A percentile compares a stretch with the other conserved stretches of the same genome.
phyloP scores from a whole-genome alignment of 129 eudicot genomes.

The Sambucus nigra region DNA sequence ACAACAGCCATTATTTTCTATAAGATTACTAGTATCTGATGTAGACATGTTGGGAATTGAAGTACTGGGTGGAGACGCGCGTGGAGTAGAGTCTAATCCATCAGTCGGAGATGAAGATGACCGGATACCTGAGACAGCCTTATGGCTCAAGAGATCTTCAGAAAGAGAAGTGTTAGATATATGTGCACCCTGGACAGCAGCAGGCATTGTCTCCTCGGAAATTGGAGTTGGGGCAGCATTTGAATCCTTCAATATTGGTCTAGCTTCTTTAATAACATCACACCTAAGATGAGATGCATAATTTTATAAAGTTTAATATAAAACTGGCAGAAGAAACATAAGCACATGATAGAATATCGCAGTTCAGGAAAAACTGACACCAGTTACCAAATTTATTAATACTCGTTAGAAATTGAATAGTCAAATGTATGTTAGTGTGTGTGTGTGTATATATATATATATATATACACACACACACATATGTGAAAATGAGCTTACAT shows the following conservation, averaged over 20 bases:
- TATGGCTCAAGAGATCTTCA: constrained; percentile 30
- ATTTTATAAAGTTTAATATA: constrained; percentile 1
- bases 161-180: constrained; percentile 27
- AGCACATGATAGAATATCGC: not conserved
- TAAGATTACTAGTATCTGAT: constrained; percentile 30
- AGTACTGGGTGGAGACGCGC: constrained; percentile 43
- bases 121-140: constrained; percentile 36
- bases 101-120: constrained; percentile 49
- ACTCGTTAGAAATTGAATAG: not conserved
- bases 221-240: constrained; percentile 19
- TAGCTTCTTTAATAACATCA: constrained; percentile 30
- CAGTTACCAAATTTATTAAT: not conserved
- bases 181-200: constrained; percentile 16
- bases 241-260: constrained; percentile 22
- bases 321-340: not conserved
- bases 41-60: constrained; percentile 28
- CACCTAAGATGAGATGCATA: constrained; percentile 28
- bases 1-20: constrained; percentile 38
- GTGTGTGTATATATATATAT: too few relatives aligned
- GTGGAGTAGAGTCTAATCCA: constrained; percentile 41
- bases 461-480: too few relatives aligned
- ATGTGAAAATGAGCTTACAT: constrained; percentile 36
- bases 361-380: not conserved
- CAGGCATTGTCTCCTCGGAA: constrained; percentile 19
- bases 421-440: too few relatives aligned